Evolutionary conservation across 768 basidiomycete genomes (phyloP).

Genomic region (Suillus decipiens): DNA sequence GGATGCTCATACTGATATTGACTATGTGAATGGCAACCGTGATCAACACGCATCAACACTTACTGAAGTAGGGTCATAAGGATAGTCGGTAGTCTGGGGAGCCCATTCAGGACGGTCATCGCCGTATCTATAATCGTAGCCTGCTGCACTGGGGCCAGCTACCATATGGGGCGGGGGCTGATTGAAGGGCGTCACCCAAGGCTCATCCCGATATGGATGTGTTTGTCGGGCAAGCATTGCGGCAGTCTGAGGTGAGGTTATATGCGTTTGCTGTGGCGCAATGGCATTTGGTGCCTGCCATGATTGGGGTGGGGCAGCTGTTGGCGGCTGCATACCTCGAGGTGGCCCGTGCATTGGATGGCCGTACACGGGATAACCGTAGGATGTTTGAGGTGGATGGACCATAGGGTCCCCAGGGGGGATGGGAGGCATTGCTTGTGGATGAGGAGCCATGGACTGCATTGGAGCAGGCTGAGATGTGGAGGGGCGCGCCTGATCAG

Average conservation of each 20-base stretch:
- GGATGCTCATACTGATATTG: slow-evolving; percentile 50
- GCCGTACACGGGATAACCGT: slow-evolving; percentile 38
- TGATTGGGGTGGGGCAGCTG: slow-evolving; percentile 55
- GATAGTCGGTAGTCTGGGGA: slow-evolving; percentile 45
- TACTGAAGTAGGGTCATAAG: slow-evolving; percentile 55
- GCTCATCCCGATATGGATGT: slow-evolving; percentile 47
- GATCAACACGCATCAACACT: slow-evolving; percentile 21
- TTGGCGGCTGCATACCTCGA: slow-evolving; percentile 45
- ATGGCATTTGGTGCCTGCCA: slow-evolving; percentile 67
- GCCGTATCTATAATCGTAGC: slow-evolving; percentile 63
- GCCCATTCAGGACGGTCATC: slow-evolving; percentile 58
- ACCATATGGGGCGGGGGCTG: slow-evolving; percentile 51
- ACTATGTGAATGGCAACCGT: slow-evolving; percentile 12
- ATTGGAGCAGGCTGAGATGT: slow-evolving; percentile 29
- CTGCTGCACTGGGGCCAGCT: slow-evolving; percentile 41
- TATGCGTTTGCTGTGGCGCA: slow-evolving; percentile 65
- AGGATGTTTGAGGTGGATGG: slow-evolving; percentile 30
- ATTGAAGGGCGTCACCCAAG: slow-evolving; percentile 60
- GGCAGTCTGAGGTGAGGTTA: slow-evolving; percentile 48
- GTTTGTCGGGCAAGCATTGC: slow-evolving; percentile 48
- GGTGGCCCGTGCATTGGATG: slow-evolving; percentile 41
- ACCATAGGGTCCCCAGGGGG: slow-evolving; percentile 30
- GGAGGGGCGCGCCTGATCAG: slow-evolving; percentile 21
- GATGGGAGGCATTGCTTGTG: slow-evolving; percentile 30
- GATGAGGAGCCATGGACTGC: slow-evolving; percentile 29